These are phyloP conservation scores for Lachancea cidri DNA, from an alignment of 805 yeast genomes.

Conservation along the genomic window DNA sequence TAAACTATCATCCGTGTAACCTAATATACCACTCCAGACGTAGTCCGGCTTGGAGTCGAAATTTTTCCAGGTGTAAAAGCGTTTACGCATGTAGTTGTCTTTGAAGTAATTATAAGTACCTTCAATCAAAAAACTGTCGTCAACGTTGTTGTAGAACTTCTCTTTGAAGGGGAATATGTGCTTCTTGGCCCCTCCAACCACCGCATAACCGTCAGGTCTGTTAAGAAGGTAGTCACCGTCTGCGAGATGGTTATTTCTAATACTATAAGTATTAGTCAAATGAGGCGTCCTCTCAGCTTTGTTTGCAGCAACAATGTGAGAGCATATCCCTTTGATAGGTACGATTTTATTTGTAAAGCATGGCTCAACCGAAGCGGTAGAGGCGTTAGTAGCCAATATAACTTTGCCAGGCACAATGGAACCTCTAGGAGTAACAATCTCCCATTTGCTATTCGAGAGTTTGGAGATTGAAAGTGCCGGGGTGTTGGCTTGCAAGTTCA, in stretches of 20 bases:
- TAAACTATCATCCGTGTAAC: slow-evolving; percentile 37
- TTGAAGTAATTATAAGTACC: slow-evolving; percentile 22
- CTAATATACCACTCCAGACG: slow-evolving; percentile 46
- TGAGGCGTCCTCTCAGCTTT: slow-evolving; percentile 27
- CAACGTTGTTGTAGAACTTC: slow-evolving; percentile 30
- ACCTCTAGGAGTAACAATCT: background rate
- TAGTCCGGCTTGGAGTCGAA: slow-evolving; percentile 21
- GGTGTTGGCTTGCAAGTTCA: background rate
- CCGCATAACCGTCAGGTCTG: slow-evolving; percentile 36
- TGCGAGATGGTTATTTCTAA: slow-evolving; percentile 21
- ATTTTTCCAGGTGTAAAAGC: slow-evolving; percentile 33
- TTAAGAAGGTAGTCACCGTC: slow-evolving; percentile 35
- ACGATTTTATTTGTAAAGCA: slow-evolving; percentile 29
- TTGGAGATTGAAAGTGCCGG: background rate
- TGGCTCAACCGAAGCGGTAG: slow-evolving; percentile 18
- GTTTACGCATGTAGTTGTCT: slow-evolving; percentile 27
- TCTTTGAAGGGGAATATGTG: slow-evolving; percentile 11
- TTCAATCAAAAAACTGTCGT: slow-evolving; percentile 32
- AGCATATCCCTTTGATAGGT: slow-evolving; percentile 34
- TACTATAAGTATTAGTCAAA: slow-evolving; percentile 34
- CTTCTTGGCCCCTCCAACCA: slow-evolving; percentile 32
- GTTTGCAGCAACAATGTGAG: slow-evolving; percentile 28
- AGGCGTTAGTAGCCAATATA: slow-evolving; percentile 22
- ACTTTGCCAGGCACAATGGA: background rate
- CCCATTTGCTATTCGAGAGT: background rate